Base-by-base conservation (phyloP, 768 basidiomycete genomes). In the Tulasnella sp. region DNA sequence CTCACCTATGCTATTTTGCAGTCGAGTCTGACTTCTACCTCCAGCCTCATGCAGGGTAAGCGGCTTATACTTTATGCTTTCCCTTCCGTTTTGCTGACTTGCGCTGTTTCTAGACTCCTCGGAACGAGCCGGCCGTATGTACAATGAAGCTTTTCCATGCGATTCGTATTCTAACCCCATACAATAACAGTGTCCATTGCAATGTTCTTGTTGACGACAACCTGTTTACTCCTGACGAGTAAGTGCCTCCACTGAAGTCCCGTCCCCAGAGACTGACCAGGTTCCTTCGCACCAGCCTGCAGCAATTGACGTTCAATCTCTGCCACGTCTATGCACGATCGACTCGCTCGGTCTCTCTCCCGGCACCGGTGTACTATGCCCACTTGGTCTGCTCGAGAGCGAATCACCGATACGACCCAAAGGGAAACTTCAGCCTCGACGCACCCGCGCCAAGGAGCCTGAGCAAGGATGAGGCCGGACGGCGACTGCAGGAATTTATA, bases 21-120 rank as follows among this genome's bases (percentile, higher is more conserved):
- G 89, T 89, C 0, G 93, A 94, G 77, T 92, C 92, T 54, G 94
- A 96, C 82, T 96, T 91, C 85, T 95, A 93, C 83, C 88, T 96
- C 8, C 92, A 92, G 83, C 92, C 92, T 76, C 94, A 96, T 80
- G 93, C 90, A 0, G 94, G 93, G 54, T 64, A 50, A 46, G 76
- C 28, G 31, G 34, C 16, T 31, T 28, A 7, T 14, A 0, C 14
- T 41, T 16, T 75, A 44, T 44, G 75, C 46, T 12, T 31, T 44
- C 20, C 20, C 42, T 44, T n/a, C 1, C 54, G 5, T 22, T 11
- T 0, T 24, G 54, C 54, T 54, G n/a, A 54, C 54, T 16, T 6
- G 40, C 34, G 22, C 42, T 37, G 12, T 22, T n/a, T 31, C 76
- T 9, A 76, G 76, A 22, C 76, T 78, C 24, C 54, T 78, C n/a